Percentiles rank a stretch among this genome's conserved stretches.
These are phyloP conservation scores for Agroathelia rolfsii DNA, from an alignment of 1,284 basidiomycete genomes.

Conservation along the genomic window DNA sequence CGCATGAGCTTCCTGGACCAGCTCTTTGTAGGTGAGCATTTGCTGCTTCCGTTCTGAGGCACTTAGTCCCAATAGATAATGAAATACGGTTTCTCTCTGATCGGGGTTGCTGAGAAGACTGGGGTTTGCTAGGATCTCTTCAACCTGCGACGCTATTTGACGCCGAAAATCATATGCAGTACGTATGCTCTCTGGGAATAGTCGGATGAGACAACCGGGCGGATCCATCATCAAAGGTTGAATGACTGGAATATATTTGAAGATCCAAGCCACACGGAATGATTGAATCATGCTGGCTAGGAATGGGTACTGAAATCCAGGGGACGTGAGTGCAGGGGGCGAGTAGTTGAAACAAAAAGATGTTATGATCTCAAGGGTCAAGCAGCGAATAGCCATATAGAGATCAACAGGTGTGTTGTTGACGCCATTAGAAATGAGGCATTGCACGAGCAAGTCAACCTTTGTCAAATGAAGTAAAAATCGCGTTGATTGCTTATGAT, in stretches of 20 bases:
- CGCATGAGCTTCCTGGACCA: constrained; percentile 25
- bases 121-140: constrained; percentile 18
- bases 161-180: constrained; percentile 10
- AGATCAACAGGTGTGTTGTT: constrained; percentile 12
- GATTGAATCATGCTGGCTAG: constrained; percentile 14
- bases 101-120: constrained; percentile 13
- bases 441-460: constrained; percentile 13
- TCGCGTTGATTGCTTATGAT: no score
- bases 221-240: no score
- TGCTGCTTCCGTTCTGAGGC: constrained; percentile 17
- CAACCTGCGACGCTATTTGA: constrained; percentile 11
- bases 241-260: constrained; percentile 23
- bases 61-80: constrained; percentile 25
- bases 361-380: constrained; percentile 19
- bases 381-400: constrained; percentile 11
- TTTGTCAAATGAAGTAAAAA: constrained; percentile 10
- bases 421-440: constrained; percentile 10
- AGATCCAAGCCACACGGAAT: constrained; percentile 13
- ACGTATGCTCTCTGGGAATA: constrained; percentile 11
- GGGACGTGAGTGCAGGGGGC: constrained; percentile 12
- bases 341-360: constrained; percentile 20
- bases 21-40: constrained; percentile 20
- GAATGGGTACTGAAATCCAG: constrained; percentile 19
- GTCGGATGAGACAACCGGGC: constrained; percentile 2
- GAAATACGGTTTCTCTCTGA: constrained; percentile 21